These are phyloP conservation scores for Paramecium sonneborni DNA, from an alignment of 73 alveolate species.

Conservation along the genomic window DNA sequence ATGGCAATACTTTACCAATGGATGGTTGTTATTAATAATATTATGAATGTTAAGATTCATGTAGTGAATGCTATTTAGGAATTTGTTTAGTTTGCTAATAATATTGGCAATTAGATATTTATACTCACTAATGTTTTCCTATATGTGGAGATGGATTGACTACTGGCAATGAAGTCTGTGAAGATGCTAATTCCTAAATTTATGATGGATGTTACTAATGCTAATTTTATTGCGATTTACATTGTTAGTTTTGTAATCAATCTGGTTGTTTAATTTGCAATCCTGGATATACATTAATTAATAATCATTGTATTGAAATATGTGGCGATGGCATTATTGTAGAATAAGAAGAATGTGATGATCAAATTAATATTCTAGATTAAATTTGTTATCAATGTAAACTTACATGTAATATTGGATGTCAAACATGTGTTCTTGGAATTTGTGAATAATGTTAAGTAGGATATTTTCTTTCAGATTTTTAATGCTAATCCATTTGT, in stretches of 20 bases:
- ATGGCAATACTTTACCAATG: conserved; percentile 41
- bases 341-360: conserved; percentile 1
- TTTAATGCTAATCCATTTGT: not conserved
- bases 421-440: not conserved
- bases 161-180: not conserved
- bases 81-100: not conserved
- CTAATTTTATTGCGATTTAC: not conserved
- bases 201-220: conserved; percentile 21
- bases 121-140: not conserved
- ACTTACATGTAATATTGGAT: not conserved
- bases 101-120: not conserved
- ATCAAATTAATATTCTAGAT: not conserved
- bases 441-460: not conserved
- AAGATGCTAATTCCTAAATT: not conserved
- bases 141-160: not conserved
- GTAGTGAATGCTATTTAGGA: not conserved
- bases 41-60: not conserved
- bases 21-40: conserved; percentile 57
- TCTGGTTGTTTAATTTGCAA: not conserved
- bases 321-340: not conserved
- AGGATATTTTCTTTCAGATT: not conserved
- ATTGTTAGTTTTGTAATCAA: not conserved
- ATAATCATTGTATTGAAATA: not conserved
- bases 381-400: not conserved
- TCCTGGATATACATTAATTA: not conserved